These are phyloP conservation scores for Cladorrhinum sp. DNA, from an alignment of 2,329 filamentous ascomycete genomes.

Conservation along the genomic window DNA sequence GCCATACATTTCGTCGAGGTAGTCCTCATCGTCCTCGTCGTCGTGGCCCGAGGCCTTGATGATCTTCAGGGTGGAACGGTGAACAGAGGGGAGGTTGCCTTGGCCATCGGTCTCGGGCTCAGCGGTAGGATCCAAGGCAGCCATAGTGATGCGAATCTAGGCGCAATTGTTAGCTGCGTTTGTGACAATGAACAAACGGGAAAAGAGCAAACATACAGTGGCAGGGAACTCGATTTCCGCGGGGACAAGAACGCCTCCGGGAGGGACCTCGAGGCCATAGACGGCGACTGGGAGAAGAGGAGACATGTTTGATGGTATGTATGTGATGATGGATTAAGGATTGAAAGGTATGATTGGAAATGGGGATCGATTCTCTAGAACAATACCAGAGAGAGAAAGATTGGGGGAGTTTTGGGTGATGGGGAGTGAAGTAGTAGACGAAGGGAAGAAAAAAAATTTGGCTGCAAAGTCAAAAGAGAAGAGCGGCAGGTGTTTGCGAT, in stretches of 20 bases:
- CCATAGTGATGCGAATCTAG: conserved; percentile 97
- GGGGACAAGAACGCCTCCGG: conserved; percentile 77
- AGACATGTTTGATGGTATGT: conserved; percentile 46
- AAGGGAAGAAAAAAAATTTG: conserved; percentile 3
- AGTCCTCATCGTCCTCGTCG: conserved; percentile 63
- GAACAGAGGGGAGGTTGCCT: conserved; percentile 57
- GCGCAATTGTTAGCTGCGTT: conserved; percentile 29
- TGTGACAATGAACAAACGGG: background rate
- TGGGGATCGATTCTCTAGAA: background rate
- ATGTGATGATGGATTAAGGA: background rate
- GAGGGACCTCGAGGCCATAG: conserved; percentile 88
- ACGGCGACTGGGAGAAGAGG: conserved; percentile 66
- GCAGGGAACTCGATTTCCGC: conserved; percentile 76
- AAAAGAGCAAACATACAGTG: conserved; percentile 60
- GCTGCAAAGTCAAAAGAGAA: conserved; percentile 1
- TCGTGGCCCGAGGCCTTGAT: conserved; percentile 70
- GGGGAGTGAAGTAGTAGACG: background rate
- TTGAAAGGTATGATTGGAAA: background rate
- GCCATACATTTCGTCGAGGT: conserved; percentile 45
- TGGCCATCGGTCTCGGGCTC: conserved; percentile 63
- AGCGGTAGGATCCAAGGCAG: conserved; percentile 88
- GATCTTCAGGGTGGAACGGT: conserved; percentile 86
- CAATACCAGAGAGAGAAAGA: background rate
- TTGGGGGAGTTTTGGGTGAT: background rate
- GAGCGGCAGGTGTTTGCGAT: background rate